phyloP scores from a whole-genome alignment of 2,329 filamentous ascomycete genomes.

The Leptographium flavum region DNA sequence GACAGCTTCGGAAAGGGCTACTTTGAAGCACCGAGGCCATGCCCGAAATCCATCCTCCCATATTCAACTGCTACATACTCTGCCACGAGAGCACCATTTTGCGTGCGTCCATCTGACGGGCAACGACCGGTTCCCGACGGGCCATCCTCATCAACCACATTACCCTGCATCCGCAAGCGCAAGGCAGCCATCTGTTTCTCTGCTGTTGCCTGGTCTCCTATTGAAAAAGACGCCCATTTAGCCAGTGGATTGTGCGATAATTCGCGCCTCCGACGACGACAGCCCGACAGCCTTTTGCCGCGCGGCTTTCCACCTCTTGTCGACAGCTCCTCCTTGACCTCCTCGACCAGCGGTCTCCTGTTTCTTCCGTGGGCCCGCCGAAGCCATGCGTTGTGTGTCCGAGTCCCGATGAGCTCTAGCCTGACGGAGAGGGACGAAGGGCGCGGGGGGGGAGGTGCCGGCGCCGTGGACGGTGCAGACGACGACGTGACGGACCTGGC shows the following conservation, averaged over 20 bases:
- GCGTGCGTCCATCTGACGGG: no score
- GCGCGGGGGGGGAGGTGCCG: conserved; percentile 3
- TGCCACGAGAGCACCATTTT: no score
- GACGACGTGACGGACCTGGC: conserved; percentile 7
- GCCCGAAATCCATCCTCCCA: no score
- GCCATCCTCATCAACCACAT: not conserved
- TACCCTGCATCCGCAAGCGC: not conserved
- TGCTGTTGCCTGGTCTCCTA: not conserved
- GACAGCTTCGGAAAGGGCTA: conserved; percentile 5
- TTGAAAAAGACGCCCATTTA: no score
- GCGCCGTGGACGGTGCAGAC: conserved; percentile 3
- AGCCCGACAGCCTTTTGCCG: no score
- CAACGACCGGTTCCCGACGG: no score
- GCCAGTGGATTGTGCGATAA: not conserved
- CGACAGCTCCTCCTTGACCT: not conserved
- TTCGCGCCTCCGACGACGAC: no score
- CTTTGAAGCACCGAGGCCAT: not conserved
- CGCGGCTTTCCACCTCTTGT: no score
- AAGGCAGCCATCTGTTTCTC: not conserved
- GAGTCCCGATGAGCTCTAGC: conserved; percentile 12
- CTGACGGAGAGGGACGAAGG: conserved; percentile 10
- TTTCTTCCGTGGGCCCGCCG: not conserved
- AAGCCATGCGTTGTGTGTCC: conserved; percentile 11
- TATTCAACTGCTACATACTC: no score
- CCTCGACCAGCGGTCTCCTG: not conserved